phyloP scores from a whole-genome alignment of 2,329 filamentous ascomycete genomes.

The Chaetomium globosum region DNA sequence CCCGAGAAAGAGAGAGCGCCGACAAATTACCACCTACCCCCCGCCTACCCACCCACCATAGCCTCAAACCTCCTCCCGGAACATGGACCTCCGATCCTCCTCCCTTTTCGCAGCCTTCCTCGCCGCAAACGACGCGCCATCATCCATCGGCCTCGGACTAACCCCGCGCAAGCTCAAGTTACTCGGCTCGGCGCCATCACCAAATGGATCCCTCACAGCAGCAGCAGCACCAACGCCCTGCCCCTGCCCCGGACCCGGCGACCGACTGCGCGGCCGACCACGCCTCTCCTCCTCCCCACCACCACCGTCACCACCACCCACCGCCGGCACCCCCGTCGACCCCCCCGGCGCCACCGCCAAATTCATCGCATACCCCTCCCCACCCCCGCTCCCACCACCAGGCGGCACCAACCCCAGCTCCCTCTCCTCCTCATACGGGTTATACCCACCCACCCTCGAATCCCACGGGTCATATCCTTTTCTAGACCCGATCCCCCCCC shows the following conservation, averaged over 20 bases:
- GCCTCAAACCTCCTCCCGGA: slow-evolving; percentile 23
- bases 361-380: slow-evolving; percentile 55
- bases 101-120: slow-evolving; percentile 19
- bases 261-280: slow-evolving; percentile 50
- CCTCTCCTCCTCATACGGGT: slow-evolving; percentile 73
- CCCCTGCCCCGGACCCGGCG: slow-evolving; percentile 47
- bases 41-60: neutral
- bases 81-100: slow-evolving; percentile 18
- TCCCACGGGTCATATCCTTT: slow-evolving; percentile 86
- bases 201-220: slow-evolving; percentile 64
- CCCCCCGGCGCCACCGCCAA: slow-evolving; percentile 43
- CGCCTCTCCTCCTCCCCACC: slow-evolving; percentile 41
- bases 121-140: slow-evolving; percentile 35
- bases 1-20: neutral
- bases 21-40: neutral
- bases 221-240: no score
- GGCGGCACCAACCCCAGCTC: slow-evolving; percentile 61
- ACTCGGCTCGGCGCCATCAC: slow-evolving; percentile 64
- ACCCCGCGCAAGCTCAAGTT: slow-evolving; percentile 67
- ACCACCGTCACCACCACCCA: neutral
- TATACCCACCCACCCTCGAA: slow-evolving; percentile 67
- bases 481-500: slow-evolving; percentile 64
- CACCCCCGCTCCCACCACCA: slow-evolving; percentile 20
- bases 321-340: no score
- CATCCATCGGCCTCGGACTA: slow-evolving; percentile 73